Evolutionary conservation across 805 yeast genomes (phyloP).

Genomic region (Torulaspora maleeae): DNA sequence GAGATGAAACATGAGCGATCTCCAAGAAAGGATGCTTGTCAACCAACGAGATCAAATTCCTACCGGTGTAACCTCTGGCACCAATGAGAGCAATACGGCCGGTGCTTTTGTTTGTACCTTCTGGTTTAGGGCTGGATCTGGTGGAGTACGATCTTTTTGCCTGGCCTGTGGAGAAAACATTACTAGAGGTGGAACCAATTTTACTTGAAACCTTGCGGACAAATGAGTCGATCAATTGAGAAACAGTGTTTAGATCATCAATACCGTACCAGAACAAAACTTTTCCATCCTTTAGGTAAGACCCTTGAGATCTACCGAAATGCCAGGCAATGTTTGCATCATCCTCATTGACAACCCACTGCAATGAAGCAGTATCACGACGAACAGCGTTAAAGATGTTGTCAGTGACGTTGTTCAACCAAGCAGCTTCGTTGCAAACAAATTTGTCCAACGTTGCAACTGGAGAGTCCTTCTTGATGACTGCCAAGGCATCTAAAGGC

Average conservation of each 20-base stretch:
- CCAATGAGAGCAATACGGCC: constrained; percentile 91
- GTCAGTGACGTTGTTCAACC: constrained; percentile 97
- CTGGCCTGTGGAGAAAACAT: constrained; percentile 44
- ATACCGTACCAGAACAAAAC: constrained; percentile 95
- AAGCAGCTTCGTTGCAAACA: constrained; percentile 81
- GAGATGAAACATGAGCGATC: constrained; percentile 88
- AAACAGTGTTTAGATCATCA: constrained; percentile 54
- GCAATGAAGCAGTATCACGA: constrained; percentile 66
- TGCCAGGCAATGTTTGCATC: constrained; percentile 90
- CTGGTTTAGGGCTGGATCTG: constrained; percentile 54
- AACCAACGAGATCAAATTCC: constrained; percentile 80
- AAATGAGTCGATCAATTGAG: constrained; percentile 58
- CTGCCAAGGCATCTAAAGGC: constrained; percentile 89
- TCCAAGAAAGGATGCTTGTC: constrained; percentile 86
- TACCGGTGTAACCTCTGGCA: constrained; percentile 97
- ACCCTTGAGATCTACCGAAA: constrained; percentile 90
- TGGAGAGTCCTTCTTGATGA: constrained; percentile 53
- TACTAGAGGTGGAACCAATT: constrained; percentile 34
- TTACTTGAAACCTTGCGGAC: constrained; percentile 33
- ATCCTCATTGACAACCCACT: constrained; percentile 87
- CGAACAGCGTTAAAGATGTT: constrained; percentile 80
- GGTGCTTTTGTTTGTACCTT: constrained; percentile 55
- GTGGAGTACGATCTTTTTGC: constrained; percentile 53
- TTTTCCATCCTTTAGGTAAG: constrained; percentile 82
- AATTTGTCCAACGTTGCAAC: constrained; percentile 79